phyloP scores from a whole-genome alignment of 1,284 basidiomycete genomes.

The Phenoliferia sp. region DNA sequence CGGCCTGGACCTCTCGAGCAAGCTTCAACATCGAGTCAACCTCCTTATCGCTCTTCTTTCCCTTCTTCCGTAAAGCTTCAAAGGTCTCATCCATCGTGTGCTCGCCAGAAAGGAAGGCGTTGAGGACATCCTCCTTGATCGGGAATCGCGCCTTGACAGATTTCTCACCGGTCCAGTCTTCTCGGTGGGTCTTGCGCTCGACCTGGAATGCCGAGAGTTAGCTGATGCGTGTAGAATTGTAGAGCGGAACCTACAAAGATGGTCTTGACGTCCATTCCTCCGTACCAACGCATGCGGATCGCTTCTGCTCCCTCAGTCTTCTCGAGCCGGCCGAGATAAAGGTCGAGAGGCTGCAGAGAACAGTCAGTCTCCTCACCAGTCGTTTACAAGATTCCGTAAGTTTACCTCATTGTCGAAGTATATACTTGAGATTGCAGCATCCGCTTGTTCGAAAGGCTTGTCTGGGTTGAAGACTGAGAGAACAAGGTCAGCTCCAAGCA shows the following conservation, averaged over 20 bases:
- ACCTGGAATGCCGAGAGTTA: slow-evolving; percentile 41
- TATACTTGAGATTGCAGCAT: slow-evolving; percentile 62
- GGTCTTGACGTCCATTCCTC: slow-evolving; percentile 67
- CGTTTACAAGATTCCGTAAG: too few species aligned
- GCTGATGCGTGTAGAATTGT: not conserved
- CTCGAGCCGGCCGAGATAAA: slow-evolving; percentile 95
- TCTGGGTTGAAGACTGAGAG: slow-evolving; percentile 83
- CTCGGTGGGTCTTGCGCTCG: slow-evolving; percentile 96
- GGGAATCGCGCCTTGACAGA: slow-evolving; percentile 97
- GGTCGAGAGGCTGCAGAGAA: slow-evolving; percentile 86
- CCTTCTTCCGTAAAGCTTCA: slow-evolving; percentile 78
- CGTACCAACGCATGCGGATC: slow-evolving; percentile 94
- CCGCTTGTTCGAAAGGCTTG: slow-evolving; percentile 85
- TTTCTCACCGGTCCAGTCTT: slow-evolving; percentile 99
- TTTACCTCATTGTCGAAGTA: slow-evolving; percentile 63
- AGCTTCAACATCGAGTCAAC: slow-evolving; percentile 94
- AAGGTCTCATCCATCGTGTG: slow-evolving; percentile 94
- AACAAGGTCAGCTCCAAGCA: slow-evolving; percentile 6
- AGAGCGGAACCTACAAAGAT: slow-evolving; percentile 60
- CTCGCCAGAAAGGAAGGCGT: slow-evolving; percentile 82
- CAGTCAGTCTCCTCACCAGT: too few species aligned
- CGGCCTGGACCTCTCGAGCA: slow-evolving; percentile 93
- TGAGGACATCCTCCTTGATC: slow-evolving; percentile 91
- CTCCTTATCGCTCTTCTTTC: slow-evolving; percentile 91
- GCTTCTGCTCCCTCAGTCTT: slow-evolving; percentile 99